A percentile compares a stretch with the other conserved stretches of the same genome.
Evolutionary conservation across 2,329 filamentous ascomycete genomes (phyloP).

Genomic region (Exophiala lecanii-corni): DNA sequence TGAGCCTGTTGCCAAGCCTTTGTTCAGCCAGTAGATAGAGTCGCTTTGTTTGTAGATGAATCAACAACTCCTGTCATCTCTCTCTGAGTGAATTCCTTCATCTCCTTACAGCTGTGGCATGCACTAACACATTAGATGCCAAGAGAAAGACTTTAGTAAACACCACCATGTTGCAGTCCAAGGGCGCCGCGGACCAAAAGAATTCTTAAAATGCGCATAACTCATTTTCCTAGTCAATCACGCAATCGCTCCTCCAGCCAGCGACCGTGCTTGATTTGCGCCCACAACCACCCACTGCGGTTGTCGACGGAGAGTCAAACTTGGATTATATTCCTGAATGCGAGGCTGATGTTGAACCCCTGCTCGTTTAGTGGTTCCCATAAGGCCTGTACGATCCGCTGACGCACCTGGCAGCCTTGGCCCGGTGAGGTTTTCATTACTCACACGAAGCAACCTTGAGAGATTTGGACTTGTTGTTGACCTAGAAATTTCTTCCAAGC

Average conservation of each 20-base stretch:
- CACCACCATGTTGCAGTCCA: too few species aligned
- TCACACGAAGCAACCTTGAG: slow-evolving; percentile 13
- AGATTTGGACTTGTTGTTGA: neutral
- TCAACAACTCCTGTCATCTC: too few species aligned
- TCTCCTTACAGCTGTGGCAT: too few species aligned
- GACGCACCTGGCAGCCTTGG: slow-evolving; percentile 3
- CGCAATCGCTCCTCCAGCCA: slow-evolving; percentile 2
- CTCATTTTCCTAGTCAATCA: slow-evolving; percentile 4
- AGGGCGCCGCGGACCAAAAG: neutral
- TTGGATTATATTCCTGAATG: neutral
- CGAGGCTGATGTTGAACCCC: neutral
- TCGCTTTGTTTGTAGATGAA: too few species aligned
- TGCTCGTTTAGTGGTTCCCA: neutral
- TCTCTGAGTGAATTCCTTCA: too few species aligned
- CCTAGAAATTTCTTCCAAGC: slow-evolving; percentile 13
- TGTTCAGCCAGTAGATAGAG: too few species aligned
- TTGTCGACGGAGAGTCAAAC: neutral
- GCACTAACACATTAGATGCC: too few species aligned
- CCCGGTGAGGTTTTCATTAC: slow-evolving; percentile 5
- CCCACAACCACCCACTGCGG: neutral
- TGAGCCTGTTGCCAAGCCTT: too few species aligned
- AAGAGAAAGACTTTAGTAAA: too few species aligned
- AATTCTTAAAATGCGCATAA: neutral
- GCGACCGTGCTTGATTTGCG: neutral
- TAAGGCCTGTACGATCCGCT: neutral